Evolutionary conservation across 306 rosid genomes (phyloP), one percentile per base, ranked within the genome.

Genomic region (Vigna nakashimae): DNA sequence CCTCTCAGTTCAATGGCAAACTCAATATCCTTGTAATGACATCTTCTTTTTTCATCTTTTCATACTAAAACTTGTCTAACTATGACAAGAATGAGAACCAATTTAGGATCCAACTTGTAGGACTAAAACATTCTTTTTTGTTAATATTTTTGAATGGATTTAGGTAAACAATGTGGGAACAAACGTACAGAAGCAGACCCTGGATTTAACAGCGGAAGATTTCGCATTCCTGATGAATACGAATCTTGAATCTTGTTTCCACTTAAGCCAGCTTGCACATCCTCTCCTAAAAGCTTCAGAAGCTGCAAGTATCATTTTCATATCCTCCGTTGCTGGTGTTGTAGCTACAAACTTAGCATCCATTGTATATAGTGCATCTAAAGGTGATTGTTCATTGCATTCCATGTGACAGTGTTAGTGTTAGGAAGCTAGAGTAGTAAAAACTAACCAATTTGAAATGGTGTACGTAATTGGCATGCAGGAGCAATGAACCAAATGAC

Each of bases 401-500:
- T 30, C 32, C 32, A 30, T 30, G 32, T 4, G 32, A 5, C 3
- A 30, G 32, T 3, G 5, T 30, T 30, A 30, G 32, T 3, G 5
- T 30, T 30, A 30, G 32, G 0, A 4, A 30, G 32, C 0, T 4
- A 30, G 32, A 30, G 32, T 30, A 30, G 32, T 30, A 2, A 30
- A 30, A 30, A 30, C 5, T 30, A 30, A 4, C 4, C 32, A 30
- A 30, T 30, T 30, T 30, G 32, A 30, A 30, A 30, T 3, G 4
- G 32, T 30, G 32, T 4, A 30, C 5, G 32, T 30, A 30, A 30
- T 30, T 30, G 32, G 32, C 40, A 28, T 60, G 64, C 74, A 88
- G 91, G 88, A 50, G 92, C 91, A 77, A 82, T 87, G 2, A 90
- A 80, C 30, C 90, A 87, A 9, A 7, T 87, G 6, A 73, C 91